phyloP scores from a whole-genome alignment of 2,329 filamentous ascomycete genomes.

The Arthrinium phaeospermum region DNA sequence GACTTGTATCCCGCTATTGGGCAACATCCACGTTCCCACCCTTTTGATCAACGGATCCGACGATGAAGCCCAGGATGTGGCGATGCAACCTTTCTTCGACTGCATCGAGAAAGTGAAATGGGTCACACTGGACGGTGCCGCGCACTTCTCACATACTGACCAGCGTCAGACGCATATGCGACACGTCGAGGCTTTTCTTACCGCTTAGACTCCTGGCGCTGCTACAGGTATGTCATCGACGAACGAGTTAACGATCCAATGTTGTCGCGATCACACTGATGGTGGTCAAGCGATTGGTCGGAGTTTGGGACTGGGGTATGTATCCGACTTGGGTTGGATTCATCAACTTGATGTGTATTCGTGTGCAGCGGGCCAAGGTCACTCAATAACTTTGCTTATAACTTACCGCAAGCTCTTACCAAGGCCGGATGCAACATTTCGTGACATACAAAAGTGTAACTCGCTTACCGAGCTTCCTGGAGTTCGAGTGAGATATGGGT shows the following conservation, averaged over 20 bases:
- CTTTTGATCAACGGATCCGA: slow-evolving; percentile 42
- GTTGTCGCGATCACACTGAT: neutral
- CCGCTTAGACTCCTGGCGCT: neutral
- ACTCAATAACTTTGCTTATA: too few relatives aligned
- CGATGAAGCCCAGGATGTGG: slow-evolving; percentile 43
- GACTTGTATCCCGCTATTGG: slow-evolving; percentile 25
- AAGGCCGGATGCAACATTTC: neutral
- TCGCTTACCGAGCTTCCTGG: too few relatives aligned
- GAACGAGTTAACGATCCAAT: neutral
- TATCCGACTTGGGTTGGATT: neutral
- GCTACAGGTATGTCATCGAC: neutral
- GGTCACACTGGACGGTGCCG: slow-evolving; percentile 42
- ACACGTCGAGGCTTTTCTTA: slow-evolving; percentile 25
- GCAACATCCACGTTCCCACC: slow-evolving; percentile 40
- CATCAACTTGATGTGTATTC: neutral
- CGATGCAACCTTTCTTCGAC: slow-evolving; percentile 42
- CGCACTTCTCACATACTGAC: slow-evolving; percentile 42
- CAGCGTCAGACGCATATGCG: slow-evolving; percentile 37
- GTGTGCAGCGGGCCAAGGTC: neutral
- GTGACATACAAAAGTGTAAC: neutral
- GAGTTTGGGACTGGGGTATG: neutral
- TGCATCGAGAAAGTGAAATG: slow-evolving; percentile 43
- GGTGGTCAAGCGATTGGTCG: neutral
- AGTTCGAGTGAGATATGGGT: neutral
- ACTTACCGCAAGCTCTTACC: too few relatives aligned